These are phyloP conservation scores for Fabrea salina DNA, from an alignment of 169 alveolate genomes.

Conservation along the genomic window DNA sequence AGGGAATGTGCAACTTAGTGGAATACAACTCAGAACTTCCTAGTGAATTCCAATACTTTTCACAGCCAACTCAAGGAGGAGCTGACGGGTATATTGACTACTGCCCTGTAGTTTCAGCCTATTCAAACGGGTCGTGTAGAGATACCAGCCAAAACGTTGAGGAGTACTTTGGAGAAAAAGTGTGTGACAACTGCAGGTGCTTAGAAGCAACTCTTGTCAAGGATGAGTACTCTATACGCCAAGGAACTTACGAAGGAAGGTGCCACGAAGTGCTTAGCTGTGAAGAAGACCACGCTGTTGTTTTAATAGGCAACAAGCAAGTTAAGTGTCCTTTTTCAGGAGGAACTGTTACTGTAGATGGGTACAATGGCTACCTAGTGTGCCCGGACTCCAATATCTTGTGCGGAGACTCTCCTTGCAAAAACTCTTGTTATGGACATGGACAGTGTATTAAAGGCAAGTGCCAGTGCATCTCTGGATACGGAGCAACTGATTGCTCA, in stretches of 20 bases:
- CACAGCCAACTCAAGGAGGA: constrained; percentile 1
- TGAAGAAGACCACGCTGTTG: not conserved
- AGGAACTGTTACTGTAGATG: constrained; percentile 15
- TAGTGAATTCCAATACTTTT: not conserved
- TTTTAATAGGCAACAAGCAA: not conserved
- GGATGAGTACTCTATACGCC: not conserved
- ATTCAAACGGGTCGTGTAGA: not conserved
- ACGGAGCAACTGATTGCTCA: constrained; percentile 14
- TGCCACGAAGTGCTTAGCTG: constrained; percentile 34
- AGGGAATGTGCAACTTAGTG: not conserved
- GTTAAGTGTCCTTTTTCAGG: constrained; percentile 29
- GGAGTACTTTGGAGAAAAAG: not conserved
- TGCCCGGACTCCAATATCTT: constrained; percentile 27
- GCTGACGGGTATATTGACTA: not conserved
- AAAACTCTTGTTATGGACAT: not conserved
- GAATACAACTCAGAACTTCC: not conserved
- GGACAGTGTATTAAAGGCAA: constrained; percentile 26
- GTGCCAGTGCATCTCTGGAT: constrained; percentile 21
- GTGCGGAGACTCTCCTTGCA: constrained; percentile 24
- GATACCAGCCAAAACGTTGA: not conserved
- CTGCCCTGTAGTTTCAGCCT: not conserved
- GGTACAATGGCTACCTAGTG: constrained; percentile 4
- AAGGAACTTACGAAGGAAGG: not conserved
- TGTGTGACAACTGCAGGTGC: not conserved
- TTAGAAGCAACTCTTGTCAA: not conserved